phyloP scores from a whole-genome alignment of 768 basidiomycete species.

The Fibroporia radiculosa region DNA sequence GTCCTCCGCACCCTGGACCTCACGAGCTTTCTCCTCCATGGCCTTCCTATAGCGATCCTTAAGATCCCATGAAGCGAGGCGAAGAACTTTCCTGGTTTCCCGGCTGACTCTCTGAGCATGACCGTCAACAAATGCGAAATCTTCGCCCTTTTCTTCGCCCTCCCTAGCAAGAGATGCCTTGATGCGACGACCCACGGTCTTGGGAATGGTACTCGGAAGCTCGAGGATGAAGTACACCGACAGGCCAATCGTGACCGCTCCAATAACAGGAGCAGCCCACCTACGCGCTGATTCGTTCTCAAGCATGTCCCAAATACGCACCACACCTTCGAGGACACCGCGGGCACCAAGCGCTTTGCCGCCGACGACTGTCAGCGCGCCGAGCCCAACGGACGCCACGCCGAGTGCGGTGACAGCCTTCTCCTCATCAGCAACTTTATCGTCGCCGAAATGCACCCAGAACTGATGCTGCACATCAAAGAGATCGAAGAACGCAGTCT shows the following conservation, averaged over 20 bases:
- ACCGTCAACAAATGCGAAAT: slow-evolving; percentile 48
- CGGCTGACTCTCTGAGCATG: slow-evolving; percentile 66
- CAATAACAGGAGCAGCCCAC: slow-evolving; percentile 85
- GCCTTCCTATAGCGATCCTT: slow-evolving; percentile 72
- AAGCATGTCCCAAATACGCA: slow-evolving; percentile 71
- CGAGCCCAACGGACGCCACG: slow-evolving; percentile 68
- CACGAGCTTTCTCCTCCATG: slow-evolving; percentile 71
- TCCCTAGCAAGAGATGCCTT: slow-evolving; percentile 51
- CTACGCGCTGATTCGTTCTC: slow-evolving; percentile 73
- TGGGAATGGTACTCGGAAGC: slow-evolving; percentile 82
- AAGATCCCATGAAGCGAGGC: slow-evolving; percentile 86
- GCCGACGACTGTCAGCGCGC: slow-evolving; percentile 85
- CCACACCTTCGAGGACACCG: slow-evolving; percentile 67
- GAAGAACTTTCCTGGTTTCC: slow-evolving; percentile 90
- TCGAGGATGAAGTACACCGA: slow-evolving; percentile 80
- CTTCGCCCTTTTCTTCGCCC: slow-evolving; percentile 40
- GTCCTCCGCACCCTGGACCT: slow-evolving; percentile 74
- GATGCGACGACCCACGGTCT: slow-evolving; percentile 82
- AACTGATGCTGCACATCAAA: slow-evolving; percentile 83
- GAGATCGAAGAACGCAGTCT: slow-evolving; percentile 76
- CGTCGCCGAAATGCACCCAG: slow-evolving; percentile 59
- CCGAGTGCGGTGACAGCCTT: slow-evolving; percentile 57
- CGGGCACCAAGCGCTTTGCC: slow-evolving; percentile 74
- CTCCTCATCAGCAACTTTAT: slow-evolving; percentile 32
- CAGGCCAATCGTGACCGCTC: slow-evolving; percentile 65